Percentiles rank a stretch among this genome's conserved stretches.
Conservation (phyloP, 2,329 filamentous ascomycete genomes). For the Claviceps purpurea region DNA sequence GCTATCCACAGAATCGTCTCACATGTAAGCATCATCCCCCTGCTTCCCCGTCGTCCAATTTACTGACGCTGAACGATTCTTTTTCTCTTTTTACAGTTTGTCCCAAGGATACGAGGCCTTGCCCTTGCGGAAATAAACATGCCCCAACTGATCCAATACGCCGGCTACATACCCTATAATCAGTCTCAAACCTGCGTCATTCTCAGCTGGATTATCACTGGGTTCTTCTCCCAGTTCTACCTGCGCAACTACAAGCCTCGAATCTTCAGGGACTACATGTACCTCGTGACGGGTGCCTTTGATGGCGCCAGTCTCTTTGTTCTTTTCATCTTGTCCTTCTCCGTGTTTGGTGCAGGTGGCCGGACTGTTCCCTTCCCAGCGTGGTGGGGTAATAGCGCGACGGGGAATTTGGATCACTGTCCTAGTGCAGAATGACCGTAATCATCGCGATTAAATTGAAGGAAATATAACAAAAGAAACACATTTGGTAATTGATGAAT, state of each 20-base stretch:
- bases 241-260: constrained; percentile 37
- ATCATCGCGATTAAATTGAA: too few species aligned
- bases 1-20: neutral
- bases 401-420: constrained; percentile 35
- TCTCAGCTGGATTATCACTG: constrained; percentile 28
- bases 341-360: constrained; percentile 39
- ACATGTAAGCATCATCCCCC: neutral
- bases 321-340: constrained; percentile 30
- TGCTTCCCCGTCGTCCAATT: too few species aligned
- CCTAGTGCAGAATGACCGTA: constrained; percentile 19
- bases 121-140: constrained; percentile 1
- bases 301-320: constrained; percentile 32
- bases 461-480: too few species aligned
- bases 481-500: too few species aligned
- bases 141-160: constrained; percentile 4
- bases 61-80: neutral
- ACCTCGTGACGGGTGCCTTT: constrained; percentile 37
- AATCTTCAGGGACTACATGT: constrained; percentile 40
- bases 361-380: constrained; percentile 29
- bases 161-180: constrained; percentile 5
- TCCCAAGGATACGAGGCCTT: neutral
- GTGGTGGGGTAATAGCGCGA: constrained; percentile 41
- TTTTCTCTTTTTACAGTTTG: neutral
- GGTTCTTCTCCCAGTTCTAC: constrained; percentile 37
- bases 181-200: constrained; percentile 41